Evolutionary conservation across 2,329 filamentous ascomycete genomes (phyloP), one percentile per base, ranked within the genome.

Genomic region (Calycina marina): DNA sequence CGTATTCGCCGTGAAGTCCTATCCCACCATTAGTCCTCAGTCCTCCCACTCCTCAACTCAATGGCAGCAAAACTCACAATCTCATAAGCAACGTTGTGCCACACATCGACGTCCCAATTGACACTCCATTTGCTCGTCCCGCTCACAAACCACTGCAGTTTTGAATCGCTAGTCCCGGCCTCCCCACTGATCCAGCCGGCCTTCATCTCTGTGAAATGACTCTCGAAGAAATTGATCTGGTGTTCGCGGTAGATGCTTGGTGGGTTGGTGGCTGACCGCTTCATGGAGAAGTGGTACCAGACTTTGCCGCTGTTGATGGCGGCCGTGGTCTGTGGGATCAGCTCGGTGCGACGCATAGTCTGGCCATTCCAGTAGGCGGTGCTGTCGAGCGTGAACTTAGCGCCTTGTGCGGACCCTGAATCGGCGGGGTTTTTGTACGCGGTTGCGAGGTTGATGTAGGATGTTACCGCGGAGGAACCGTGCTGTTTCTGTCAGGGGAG

Each of bases 11-110:
- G 54, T 56, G 46, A 83, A 84, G 58, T 83, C 68, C 40, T 47
- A 6, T 14, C 27, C 48, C 39, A 13, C 40, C 34, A 28, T 20
- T 31, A 17, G 14, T 14, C 15, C 16, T n/a, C n/a, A n/a, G n/a
- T n/a, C n/a, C n/a, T n/a, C n/a, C n/a, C n/a, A n/a, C n/a, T n/a
- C n/a, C n/a, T n/a, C n/a, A n/a, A n/a, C n/a, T n/a, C n/a, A 32
- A 25, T 10, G 11, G 25, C n/a, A 15, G 22, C 3, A 3, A 25
- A 14, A 49, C 56, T 37, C 42, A 62, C 61, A 39, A 81, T 78
- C 51, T 74, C 75, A 47, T 81, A 82, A 29, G 76, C 77, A 45
- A 81, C 63, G 50, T 84, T 84, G 53, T 83, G 77, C 77, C 77
- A 83, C 8, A 73, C 67, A 25, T 16, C 29, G 5, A 18, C 17